These are phyloP conservation scores for Aureobasidium sp. DNA, from an alignment of 2,329 filamentous ascomycete genomes.

Conservation along the genomic window DNA sequence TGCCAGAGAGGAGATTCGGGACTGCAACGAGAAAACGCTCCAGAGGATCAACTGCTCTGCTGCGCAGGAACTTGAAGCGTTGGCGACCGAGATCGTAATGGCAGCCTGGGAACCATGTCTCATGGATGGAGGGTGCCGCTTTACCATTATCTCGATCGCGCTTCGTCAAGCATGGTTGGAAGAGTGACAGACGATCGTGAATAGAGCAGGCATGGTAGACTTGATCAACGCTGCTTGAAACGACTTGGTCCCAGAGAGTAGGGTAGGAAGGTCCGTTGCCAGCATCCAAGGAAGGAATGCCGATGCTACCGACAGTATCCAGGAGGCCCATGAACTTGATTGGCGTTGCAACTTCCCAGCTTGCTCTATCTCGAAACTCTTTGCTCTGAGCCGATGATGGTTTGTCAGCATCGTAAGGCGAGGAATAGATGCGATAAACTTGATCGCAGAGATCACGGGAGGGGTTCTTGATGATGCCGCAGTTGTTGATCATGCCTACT, in stretches of 20 bases:
- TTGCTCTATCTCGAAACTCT: conserved; percentile 19
- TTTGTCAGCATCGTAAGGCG: conserved; percentile 24
- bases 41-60: conserved; percentile 22
- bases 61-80: conserved; percentile 29
- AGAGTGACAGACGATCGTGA: conserved; percentile 31
- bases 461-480: conserved; percentile 21
- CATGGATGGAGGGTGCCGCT: conserved; percentile 20
- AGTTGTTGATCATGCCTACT: conserved; percentile 33
- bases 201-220: conserved; percentile 29
- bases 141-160: conserved; percentile 14
- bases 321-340: conserved; percentile 29
- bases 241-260: conserved; percentile 30
- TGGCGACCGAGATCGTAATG: conserved; percentile 33
- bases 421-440: conserved; percentile 29
- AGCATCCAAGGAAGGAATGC: conserved; percentile 29
- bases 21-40: conserved; percentile 25
- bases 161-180: conserved; percentile 28
- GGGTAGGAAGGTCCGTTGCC: conserved; percentile 31
- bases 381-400: conserved; percentile 24
- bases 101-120: conserved; percentile 32
- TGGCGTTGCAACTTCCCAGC: conserved; percentile 28
- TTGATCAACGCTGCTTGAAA: conserved; percentile 28
- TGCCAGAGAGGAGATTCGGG: conserved; percentile 24
- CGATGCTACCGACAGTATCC: conserved; percentile 31
- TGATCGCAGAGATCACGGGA: conserved; percentile 24